Evolutionary conservation across 805 yeast species (phyloP).

Genomic region (Sugiyamaella mastotermitis): DNA sequence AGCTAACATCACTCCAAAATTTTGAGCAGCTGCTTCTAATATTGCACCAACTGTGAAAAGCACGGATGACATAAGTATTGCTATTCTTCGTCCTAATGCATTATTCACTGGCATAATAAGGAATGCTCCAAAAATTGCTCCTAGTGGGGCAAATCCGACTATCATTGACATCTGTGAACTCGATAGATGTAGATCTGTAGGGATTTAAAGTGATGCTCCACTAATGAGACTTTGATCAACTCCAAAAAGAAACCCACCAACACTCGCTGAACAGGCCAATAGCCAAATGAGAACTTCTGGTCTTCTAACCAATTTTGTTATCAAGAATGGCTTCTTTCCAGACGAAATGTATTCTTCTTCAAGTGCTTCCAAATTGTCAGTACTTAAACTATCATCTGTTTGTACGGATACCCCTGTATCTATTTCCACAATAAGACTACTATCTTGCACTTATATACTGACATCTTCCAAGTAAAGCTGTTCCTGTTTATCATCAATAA

Average conservation of each 20-base stretch:
- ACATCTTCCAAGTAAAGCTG: conserved; percentile 4
- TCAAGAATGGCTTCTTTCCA: conserved; percentile 6
- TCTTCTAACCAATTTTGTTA: conserved; percentile 5
- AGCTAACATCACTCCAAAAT: conserved; percentile 8
- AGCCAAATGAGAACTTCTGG: conserved; percentile 11
- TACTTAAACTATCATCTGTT: conserved; percentile 8
- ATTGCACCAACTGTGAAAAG: conserved; percentile 11
- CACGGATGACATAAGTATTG: conserved; percentile 10
- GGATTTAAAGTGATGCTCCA: conserved; percentile 13
- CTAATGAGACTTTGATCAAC: conserved; percentile 15
- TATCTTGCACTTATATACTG: background rate
- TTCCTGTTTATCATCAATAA: too few relatives aligned
- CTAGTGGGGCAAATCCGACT: conserved; percentile 14
- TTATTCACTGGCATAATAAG: conserved; percentile 10
- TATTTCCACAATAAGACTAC: conserved; percentile 8
- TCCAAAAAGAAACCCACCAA: conserved; percentile 14
- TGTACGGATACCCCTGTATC: conserved; percentile 17
- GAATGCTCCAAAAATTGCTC: conserved; percentile 14
- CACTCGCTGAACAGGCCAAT: conserved; percentile 10
- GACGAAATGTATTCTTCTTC: conserved; percentile 7
- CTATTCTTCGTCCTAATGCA: conserved; percentile 8
- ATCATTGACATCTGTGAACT: conserved; percentile 13
- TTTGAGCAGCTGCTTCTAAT: conserved; percentile 10
- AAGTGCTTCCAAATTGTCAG: conserved; percentile 5
- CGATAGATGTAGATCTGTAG: conserved; percentile 3